These are phyloP conservation scores for Cladobotryum protrusum DNA, from an alignment of 2,329 filamentous ascomycete genomes.

Conservation along the genomic window DNA sequence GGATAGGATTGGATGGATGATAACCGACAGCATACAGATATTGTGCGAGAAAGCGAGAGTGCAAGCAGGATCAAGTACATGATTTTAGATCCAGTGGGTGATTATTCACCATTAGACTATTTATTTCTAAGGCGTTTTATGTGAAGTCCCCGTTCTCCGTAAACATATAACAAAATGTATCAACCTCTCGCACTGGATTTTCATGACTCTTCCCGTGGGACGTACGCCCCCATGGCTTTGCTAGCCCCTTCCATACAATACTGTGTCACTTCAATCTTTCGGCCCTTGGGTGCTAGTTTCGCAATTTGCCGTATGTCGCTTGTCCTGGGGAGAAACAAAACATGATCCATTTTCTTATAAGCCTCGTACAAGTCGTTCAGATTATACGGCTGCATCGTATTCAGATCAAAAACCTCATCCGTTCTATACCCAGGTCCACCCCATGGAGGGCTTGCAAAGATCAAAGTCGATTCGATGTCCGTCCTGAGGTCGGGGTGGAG, in stretches of 20 bases:
- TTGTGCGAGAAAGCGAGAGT: no score
- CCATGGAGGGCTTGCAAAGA: constrained; percentile 57
- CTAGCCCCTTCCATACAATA: constrained; percentile 89
- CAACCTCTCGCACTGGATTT: no score
- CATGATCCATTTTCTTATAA: constrained; percentile 55
- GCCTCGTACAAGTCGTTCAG: constrained; percentile 55
- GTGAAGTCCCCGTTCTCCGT: no score
- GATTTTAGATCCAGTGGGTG: no score
- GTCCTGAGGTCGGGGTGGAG: constrained; percentile 35
- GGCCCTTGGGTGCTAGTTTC: constrained; percentile 40
- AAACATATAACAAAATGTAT: no score
- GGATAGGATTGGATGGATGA: no score
- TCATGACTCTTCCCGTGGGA: constrained; percentile 31
- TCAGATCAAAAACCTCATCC: constrained; percentile 71
- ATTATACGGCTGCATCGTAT: constrained; percentile 83
- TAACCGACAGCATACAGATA: no score
- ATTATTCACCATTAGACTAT: no score
- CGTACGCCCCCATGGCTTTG: constrained; percentile 67
- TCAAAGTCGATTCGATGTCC: constrained; percentile 35
- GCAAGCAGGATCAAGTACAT: no score
- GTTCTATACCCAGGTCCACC: constrained; percentile 51
- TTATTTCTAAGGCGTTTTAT: no score
- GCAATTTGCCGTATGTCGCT: constrained; percentile 78
- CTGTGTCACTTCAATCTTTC: constrained; percentile 70
- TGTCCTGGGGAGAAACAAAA: constrained; percentile 79